Conservation (phyloP, 495 filamentous ascomycete species). For the Penicillium crystallinum region DNA sequence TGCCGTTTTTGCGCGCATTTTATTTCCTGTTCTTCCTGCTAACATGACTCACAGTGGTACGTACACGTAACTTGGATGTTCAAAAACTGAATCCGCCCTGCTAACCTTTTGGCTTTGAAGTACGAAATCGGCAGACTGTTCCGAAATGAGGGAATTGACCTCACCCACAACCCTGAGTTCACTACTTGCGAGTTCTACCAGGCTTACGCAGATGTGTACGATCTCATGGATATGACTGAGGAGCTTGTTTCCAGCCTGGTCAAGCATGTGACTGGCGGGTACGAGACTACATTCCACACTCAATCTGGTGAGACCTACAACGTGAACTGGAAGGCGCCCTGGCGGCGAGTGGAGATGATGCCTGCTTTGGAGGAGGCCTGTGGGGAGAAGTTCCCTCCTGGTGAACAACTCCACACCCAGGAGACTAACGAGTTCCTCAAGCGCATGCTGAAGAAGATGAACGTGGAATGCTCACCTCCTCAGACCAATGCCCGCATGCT, state of each 20-base stretch:
- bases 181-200: conserved; percentile 96
- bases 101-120: conserved; percentile 35
- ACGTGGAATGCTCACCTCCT: conserved; percentile 83
- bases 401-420: conserved; percentile 80
- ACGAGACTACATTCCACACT: conserved; percentile 76
- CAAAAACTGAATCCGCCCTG: too few species aligned
- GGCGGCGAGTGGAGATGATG: conserved; percentile 95
- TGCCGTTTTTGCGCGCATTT: not conserved
- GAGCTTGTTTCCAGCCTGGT: conserved; percentile 91
- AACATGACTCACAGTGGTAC: not conserved
- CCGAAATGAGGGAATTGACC: conserved; percentile 91
- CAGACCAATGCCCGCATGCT: conserved; percentile 96
- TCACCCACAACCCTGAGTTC: conserved; percentile 98
- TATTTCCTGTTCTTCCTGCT: not conserved
- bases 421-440: conserved; percentile 86
- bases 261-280: conserved; percentile 79
- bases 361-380: conserved; percentile 83
- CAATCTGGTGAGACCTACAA: conserved; percentile 77
- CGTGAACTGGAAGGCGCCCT: conserved; percentile 94
- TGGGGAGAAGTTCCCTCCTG: conserved; percentile 89
- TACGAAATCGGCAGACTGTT: conserved; percentile 92
- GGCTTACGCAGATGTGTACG: conserved; percentile 90
- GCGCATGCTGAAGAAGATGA: conserved; percentile 77
- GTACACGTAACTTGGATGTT: too few species aligned
- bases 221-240: conserved; percentile 90